Conservation (phyloP, 2,329 filamentous ascomycete species). For the Aspergillus sp. region DNA sequence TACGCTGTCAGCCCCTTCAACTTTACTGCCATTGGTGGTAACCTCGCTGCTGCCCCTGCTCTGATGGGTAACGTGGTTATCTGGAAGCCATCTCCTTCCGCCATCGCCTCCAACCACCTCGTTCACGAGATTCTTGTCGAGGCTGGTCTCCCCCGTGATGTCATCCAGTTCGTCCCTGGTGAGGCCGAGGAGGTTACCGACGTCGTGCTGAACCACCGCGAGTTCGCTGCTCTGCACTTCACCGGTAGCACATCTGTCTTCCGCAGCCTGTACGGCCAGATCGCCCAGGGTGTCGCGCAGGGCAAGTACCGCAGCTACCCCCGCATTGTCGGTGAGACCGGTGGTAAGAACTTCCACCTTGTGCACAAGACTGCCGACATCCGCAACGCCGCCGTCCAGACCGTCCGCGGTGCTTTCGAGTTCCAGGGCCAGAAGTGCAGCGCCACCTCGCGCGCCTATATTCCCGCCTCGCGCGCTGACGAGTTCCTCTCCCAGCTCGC, state of each 20-base stretch:
- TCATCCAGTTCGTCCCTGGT: constrained; percentile 90
- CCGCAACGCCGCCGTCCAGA: constrained; percentile 71
- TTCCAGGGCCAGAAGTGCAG: constrained; percentile 91
- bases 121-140: constrained; percentile 86
- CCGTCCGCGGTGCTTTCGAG: constrained; percentile 80
- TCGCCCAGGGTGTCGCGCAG: constrained; percentile 71
- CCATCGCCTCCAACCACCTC: constrained; percentile 85
- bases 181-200: constrained; percentile 78
- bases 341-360: constrained; percentile 90
- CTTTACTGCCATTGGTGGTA: constrained; percentile 91
- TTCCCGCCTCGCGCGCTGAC: constrained; percentile 67
- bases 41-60: constrained; percentile 74
- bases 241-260: constrained; percentile 91
- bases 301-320: constrained; percentile 80
- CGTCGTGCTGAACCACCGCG: constrained; percentile 64
- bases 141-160: constrained; percentile 78
- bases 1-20: constrained; percentile 95
- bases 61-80: constrained; percentile 90
- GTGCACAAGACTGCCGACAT: constrained; percentile 71
- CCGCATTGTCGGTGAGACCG: constrained; percentile 82
- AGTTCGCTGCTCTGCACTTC: constrained; percentile 90
- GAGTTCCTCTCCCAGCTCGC: constrained; percentile 62
- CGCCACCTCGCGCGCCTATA: constrained; percentile 72
- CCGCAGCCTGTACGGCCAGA: constrained; percentile 78
- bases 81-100: constrained; percentile 91